Evolutionary conservation across 1,284 basidiomycete species (phyloP), one percentile per base, ranked within the genome.

Genomic region (Spongispora temasekensis): DNA sequence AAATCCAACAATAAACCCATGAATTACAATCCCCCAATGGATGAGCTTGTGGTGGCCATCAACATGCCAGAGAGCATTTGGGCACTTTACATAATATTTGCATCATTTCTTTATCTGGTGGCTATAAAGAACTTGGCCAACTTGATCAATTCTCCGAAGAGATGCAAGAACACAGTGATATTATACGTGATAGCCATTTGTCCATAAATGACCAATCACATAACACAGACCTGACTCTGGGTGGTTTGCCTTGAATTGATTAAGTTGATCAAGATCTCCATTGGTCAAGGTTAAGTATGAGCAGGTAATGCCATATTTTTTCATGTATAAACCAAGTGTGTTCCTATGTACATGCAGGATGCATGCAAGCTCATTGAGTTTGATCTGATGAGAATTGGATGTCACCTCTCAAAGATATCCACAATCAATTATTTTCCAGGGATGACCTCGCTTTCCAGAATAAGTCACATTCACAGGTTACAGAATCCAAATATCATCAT

Each of bases 1-100:
- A 42, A 67, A 68, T 2, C 76, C 76, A 60, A 78, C 76, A 35
- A 78, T 67, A 40, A 76, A 71, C 3, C 63, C 72, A 63, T 79
- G 77, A 4, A 75, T 77, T 4, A 78, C 70, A n/a, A 78, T 65
- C 27, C 71, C 70, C 63, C 63, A 79, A 23, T 13, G n/a, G n/a
- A 52, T 52, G 15, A 52, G 31, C 51, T 52, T 52, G 51, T 52
- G 31, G 31, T 40, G 46, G 2, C 57, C n/a, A 7, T 61, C 46
- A 4, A 61, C 4, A 12, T 61, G 57, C 57, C 57, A 61, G 2
- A 61, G 57, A 0, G 69, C 59, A 64, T 83, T 81, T 5, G 79
- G 77, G 0, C 71, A 54, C 2, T 68, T 35, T 1, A 77, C 71
- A 15, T 60, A 28, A 58, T 82, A 82, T 37, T 69, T 62, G 1